These are phyloP conservation scores for Acanthamoeba lugdunensis DNA, from an alignment of 208 protist species.

Conservation along the genomic window DNA sequence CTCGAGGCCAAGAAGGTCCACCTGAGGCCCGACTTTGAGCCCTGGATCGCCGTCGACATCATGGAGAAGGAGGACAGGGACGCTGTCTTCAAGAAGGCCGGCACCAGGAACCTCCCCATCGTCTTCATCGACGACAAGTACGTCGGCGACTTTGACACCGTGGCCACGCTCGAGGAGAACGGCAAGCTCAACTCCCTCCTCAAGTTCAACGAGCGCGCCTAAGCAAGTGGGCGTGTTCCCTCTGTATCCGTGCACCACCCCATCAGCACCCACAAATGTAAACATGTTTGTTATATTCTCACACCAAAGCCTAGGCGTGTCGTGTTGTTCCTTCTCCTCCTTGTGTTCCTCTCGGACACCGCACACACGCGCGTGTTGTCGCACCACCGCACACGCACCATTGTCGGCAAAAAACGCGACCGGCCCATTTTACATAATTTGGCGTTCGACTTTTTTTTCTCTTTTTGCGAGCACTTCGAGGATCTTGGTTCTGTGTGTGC, in stretches of 20 bases:
- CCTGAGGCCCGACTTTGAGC: conserved; percentile 73
- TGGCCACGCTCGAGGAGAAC: conserved; percentile 69
- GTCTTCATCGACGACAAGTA: conserved; percentile 76
- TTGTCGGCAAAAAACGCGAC: too few relatives aligned
- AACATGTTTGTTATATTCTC: too few relatives aligned
- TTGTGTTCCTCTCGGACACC: too few relatives aligned
- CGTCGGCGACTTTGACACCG: conserved; percentile 39
- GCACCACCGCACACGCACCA: too few relatives aligned
- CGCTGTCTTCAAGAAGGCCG: conserved; percentile 72
- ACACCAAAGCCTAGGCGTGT: too few relatives aligned
- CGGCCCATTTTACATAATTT: too few relatives aligned
- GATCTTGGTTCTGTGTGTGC: not conserved
- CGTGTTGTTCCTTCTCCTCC: too few relatives aligned
- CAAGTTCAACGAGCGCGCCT: conserved; percentile 64
- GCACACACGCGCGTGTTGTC: too few relatives aligned
- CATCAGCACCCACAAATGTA: not conserved
- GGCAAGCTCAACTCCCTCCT: conserved; percentile 72
- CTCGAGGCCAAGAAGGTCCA: conserved; percentile 75
- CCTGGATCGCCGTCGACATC: conserved; percentile 74
- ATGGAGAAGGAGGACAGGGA: conserved; percentile 73
- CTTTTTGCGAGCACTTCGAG: too few relatives aligned
- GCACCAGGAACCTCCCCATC: conserved; percentile 58
- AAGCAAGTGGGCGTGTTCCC: not conserved
- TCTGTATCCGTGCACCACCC: not conserved
- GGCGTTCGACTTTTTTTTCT: too few relatives aligned